These are phyloP conservation scores for Incumbomyces delicatus DNA, from an alignment of 2,329 filamentous ascomycete genomes.

Conservation along the genomic window DNA sequence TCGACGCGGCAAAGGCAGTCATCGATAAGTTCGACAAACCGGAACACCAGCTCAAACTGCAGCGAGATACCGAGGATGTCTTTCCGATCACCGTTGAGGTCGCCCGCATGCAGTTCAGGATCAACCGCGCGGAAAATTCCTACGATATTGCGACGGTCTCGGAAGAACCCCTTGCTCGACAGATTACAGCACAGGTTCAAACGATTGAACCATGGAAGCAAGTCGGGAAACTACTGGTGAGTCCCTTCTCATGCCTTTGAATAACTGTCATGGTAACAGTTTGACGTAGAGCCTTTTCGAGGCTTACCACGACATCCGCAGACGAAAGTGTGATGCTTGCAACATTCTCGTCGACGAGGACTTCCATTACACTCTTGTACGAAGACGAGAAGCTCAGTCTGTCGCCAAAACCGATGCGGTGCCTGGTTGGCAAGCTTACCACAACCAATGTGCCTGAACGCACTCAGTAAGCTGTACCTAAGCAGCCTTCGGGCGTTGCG, in stretches of 20 bases:
- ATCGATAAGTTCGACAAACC: not conserved
- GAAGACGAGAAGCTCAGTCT: not conserved
- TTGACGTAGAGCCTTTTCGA: not conserved
- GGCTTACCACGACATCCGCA: slow-evolving; percentile 3
- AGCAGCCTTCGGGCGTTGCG: no score
- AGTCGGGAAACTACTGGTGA: slow-evolving; percentile 1
- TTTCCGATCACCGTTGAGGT: slow-evolving; percentile 3
- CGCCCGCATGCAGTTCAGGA: not conserved
- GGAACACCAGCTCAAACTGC: not conserved
- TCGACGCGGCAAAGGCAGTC: not conserved
- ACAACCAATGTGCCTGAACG: not conserved
- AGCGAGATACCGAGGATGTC: not conserved
- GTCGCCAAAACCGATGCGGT: not conserved
- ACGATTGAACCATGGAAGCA: not conserved
- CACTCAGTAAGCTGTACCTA: no score
- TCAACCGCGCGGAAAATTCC: not conserved
- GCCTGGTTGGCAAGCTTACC: not conserved
- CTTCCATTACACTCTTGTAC: not conserved
- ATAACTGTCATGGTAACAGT: not conserved
- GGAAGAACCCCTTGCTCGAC: not conserved
- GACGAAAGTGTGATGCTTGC: slow-evolving; percentile 3
- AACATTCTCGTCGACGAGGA: not conserved
- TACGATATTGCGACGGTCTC: not conserved
- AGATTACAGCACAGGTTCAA: not conserved
- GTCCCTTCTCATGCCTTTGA: not conserved